Evolutionary conservation across 2,329 filamentous ascomycete species (phyloP), one percentile per base, ranked within the genome.

Genomic region (Aspergillaceae sp.): DNA sequence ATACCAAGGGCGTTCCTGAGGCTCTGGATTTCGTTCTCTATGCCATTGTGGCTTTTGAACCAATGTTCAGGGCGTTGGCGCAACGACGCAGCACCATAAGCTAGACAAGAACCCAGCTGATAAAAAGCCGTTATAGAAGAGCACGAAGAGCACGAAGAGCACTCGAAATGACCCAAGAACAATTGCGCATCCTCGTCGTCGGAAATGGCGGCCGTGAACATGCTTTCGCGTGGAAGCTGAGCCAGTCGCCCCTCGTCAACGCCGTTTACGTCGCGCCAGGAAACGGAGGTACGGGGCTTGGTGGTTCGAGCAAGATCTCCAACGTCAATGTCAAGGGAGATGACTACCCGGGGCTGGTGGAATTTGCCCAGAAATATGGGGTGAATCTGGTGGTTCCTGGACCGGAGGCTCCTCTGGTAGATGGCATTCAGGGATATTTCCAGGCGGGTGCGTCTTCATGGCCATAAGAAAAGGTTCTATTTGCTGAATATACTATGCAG

Each of bases 161-260:
- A 29, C 10, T 26, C 28, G 30, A 28, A 32, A 41, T 42, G 45
- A 70, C 65, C 46, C 63, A 66, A 54, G 70, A 72, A 62, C 64
- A 64, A 54, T 75, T 88, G 52, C 79, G 82, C 56, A 77, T 96
- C 56, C 82, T 97, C 52, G 82, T 97, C 52, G 82, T 97, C 55
- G 91, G 92, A 61, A 94, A 91, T 64, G 92, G 92, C 56, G 92
- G 91, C 58, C 83, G 92, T 59, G 92, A 98, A 72, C 89, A 97
- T 70, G 87, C 90, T 41, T 78, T 96, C 52, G 89, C 90, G 37
- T 97, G 90, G 90, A 96, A 94, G 71, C 75, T 97, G 51, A 81
- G 83, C 61, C 85, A 94, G 66, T 95, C 89, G 10, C 75, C 83
- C 37, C 76, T 77, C 40, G 87, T 95, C 50, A 81, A 87, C 59